Base-by-base conservation (phyloP, 352 stramenopile genomes). In the Phytophthora fragariaefolia region DNA sequence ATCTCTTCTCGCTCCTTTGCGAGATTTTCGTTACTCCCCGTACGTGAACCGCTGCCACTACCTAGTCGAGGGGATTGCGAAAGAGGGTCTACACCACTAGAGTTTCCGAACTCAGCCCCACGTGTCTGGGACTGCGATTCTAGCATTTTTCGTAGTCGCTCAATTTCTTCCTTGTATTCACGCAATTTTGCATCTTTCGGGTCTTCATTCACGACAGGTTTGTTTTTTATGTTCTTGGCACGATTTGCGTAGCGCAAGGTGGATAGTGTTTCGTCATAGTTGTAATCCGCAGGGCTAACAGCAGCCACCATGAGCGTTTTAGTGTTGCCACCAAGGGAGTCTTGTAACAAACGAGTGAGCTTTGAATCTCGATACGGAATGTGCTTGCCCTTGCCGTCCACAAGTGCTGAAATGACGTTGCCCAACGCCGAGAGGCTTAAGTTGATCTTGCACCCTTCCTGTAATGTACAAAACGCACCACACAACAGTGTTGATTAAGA, bases 171-270 rank as follows among this genome's bases (percentile, higher is more conserved):
- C 42, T 97, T 96, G 68, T 97, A 95, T 64, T 95, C 88, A 18
- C 89, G 79, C 34, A 98, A 66, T 71, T 97, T 95, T n/a, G 90
- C 86, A 58, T 95, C 90, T 61, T 97, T 97, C 0, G 93, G 93
- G 57, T 99, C 96, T 48, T 98, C 90, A 76, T 99, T 99, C 56
- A 98, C 86, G 1, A 94, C 91, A 4, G 96, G 95, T 48, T 97
- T 97, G 84, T 99, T 99, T 70, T 98, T 98, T 68, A 99, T 99
- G 66, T 99, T 98, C 57, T 98, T 94, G 30, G 97, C 97, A 1
- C 97, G 90, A 61, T 98, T 98, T 1, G 97, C 97, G 60, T 99
- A 99, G 32, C 95, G 90, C 28, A 99, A 74, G 43, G 97, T 99
- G 30, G 91, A 98, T 7, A 99, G 62, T 3, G 95, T 99, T 64